Conservation (phyloP, 305 asterid species). For the Fraxinus ornus region DNA sequence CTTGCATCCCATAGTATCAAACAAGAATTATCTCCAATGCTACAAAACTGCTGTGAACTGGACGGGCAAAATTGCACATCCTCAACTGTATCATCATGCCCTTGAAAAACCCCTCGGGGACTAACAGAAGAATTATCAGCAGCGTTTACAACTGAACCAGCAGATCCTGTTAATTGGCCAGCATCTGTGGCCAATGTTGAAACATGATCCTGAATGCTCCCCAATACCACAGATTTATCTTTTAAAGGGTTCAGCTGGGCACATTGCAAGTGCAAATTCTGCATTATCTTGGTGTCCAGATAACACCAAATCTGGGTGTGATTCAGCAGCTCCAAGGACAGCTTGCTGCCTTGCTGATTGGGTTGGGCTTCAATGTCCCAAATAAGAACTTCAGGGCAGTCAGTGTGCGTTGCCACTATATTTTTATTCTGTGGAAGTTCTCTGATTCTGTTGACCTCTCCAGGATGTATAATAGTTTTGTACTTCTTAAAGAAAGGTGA, state of each 20-base stretch:
- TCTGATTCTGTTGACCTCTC: slow-evolving; percentile 98
- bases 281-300: slow-evolving; percentile 95
- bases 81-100: slow-evolving; percentile 94
- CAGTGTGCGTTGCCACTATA: slow-evolving; percentile 94
- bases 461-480: slow-evolving; percentile 95
- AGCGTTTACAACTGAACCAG: slow-evolving; percentile 63
- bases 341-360: slow-evolving; percentile 87
- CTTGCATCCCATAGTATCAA: slow-evolving; percentile 97
- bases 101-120: slow-evolving; percentile 84
- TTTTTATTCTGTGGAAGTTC: slow-evolving; percentile 92
- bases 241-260: slow-evolving; percentile 92
- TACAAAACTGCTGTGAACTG: slow-evolving; percentile 95
- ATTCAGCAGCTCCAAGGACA: slow-evolving; percentile 73
- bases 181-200: slow-evolving; percentile 73
- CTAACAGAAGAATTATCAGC: slow-evolving; percentile 76
- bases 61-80: slow-evolving; percentile 98
- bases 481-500: slow-evolving; percentile 91
- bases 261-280: slow-evolving; percentile 93
- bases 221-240: slow-evolving; percentile 88
- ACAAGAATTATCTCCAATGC: slow-evolving; percentile 98
- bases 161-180: slow-evolving; percentile 51
- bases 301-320: slow-evolving; percentile 92
- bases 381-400: slow-evolving; percentile 94
- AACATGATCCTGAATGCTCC: slow-evolving; percentile 96
- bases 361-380: slow-evolving; percentile 99